Evolutionary conservation across 345 rosid species (phyloP).

Genomic region (thale cress (Arabidopsis thaliana)): DNA sequence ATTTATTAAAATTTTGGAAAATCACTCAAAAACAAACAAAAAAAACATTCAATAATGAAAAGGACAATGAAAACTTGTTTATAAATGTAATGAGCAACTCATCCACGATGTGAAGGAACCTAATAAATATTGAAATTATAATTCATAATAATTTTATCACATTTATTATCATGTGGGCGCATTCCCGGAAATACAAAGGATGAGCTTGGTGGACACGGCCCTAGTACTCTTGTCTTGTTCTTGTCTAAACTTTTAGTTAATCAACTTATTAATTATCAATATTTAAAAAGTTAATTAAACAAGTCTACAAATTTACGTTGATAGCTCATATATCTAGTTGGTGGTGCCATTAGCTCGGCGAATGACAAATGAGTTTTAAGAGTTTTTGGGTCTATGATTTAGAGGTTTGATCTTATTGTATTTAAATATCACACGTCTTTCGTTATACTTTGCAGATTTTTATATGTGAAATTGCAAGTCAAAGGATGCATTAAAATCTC

Average conservation of each 20-base stretch:
- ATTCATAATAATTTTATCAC: slow-evolving; percentile 6
- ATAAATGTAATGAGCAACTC: slow-evolving; percentile 41
- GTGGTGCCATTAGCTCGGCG: slow-evolving; percentile 24
- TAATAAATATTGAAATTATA: slow-evolving; percentile 5
- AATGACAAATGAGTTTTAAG: neutral
- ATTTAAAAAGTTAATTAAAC: neutral
- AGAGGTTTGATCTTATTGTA: neutral
- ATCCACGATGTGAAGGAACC: slow-evolving; percentile 46
- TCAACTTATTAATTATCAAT: slow-evolving; percentile 23
- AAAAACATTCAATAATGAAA: slow-evolving; percentile 31
- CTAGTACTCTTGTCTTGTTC: slow-evolving; percentile 42
- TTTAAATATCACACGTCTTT: neutral
- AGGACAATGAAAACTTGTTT: slow-evolving; percentile 35
- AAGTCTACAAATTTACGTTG: neutral
- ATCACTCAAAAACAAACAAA: neutral
- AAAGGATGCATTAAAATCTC: too few species aligned
- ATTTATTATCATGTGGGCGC: slow-evolving; percentile 41
- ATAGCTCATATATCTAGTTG: slow-evolving; percentile 22
- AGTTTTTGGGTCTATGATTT: slow-evolving; percentile 4
- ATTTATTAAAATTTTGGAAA: slow-evolving; percentile 20
- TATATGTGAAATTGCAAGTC: neutral
- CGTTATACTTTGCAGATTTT: neutral
- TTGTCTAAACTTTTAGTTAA: slow-evolving; percentile 34
- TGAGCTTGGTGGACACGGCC: slow-evolving; percentile 39
- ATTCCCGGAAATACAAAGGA: slow-evolving; percentile 39